phyloP scores from a whole-genome alignment of 352 stramenopile genomes.

The Globisporangium echinulatum region DNA sequence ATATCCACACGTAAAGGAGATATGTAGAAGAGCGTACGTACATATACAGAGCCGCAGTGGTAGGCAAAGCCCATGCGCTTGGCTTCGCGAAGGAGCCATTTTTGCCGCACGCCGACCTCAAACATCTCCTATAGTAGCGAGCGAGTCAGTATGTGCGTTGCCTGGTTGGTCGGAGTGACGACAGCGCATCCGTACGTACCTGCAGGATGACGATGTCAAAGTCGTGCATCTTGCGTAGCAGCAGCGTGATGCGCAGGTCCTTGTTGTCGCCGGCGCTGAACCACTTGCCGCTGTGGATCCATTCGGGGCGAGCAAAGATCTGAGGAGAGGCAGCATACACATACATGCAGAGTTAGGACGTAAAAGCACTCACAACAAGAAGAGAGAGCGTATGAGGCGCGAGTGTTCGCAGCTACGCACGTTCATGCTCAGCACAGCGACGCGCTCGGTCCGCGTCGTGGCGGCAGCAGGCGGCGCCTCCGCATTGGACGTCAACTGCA shows the following conservation, averaged over 20 bases:
- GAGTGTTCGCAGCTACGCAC: conserved; percentile 18
- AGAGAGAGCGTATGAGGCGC: background rate
- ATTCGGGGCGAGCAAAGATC: conserved; percentile 71
- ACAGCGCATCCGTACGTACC: conserved; percentile 5
- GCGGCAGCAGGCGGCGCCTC: conserved; percentile 1
- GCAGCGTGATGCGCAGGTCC: conserved; percentile 52
- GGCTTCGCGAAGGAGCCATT: conserved; percentile 45
- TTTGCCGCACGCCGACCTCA: conserved; percentile 52
- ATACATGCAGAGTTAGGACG: too few relatives aligned
- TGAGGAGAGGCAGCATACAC: conserved; percentile 7
- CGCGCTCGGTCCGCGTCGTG: conserved; percentile 27
- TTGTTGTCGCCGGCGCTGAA: conserved; percentile 70
- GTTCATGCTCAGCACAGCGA: conserved; percentile 68
- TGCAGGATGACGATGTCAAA: conserved; percentile 74
- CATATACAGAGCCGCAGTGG: conserved; percentile 69
- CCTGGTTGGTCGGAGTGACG: background rate
- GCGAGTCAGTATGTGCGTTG: background rate
- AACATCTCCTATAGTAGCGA: conserved; percentile 59
- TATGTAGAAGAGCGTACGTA: conserved; percentile 1
- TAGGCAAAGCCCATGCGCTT: conserved; percentile 59
- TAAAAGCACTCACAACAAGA: background rate
- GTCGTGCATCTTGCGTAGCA: conserved; percentile 64
- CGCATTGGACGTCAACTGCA: conserved; percentile 1
- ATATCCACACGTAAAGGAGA: background rate
- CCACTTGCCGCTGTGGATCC: conserved; percentile 72